Evolutionary conservation across 2,329 filamentous ascomycete species (phyloP).

Genomic region (Microsporum ferrugineum): DNA sequence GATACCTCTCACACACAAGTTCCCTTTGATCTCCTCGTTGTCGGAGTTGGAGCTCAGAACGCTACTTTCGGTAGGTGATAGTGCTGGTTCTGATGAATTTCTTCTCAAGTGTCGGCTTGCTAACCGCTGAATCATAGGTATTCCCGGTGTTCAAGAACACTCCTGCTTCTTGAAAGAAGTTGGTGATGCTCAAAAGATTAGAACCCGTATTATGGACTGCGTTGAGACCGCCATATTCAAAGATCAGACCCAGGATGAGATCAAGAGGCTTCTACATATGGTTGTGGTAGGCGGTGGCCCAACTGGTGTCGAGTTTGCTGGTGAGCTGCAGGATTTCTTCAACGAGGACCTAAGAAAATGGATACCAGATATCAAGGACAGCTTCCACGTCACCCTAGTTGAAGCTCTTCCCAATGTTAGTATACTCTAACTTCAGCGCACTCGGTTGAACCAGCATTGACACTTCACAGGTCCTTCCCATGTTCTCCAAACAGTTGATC

Average conservation of each 20-base stretch:
- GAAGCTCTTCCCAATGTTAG: slow-evolving; percentile 82
- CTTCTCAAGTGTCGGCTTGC: neutral
- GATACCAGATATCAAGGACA: slow-evolving; percentile 85
- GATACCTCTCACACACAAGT: slow-evolving; percentile 73
- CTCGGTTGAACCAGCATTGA: neutral
- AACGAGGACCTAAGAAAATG: slow-evolving; percentile 96
- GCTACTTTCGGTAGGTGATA: slow-evolving; percentile 69
- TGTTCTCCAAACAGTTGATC: slow-evolving; percentile 98
- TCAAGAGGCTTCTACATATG: slow-evolving; percentile 94
- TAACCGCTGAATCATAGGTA: slow-evolving; percentile 38
- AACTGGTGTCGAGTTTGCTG: slow-evolving; percentile 95
- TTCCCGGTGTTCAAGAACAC: slow-evolving; percentile 87
- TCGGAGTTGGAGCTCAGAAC: slow-evolving; percentile 95
- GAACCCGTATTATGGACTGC: slow-evolving; percentile 99
- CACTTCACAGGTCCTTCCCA: slow-evolving; percentile 57
- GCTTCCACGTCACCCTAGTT: slow-evolving; percentile 95
- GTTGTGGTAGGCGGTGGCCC: slow-evolving; percentile 89
- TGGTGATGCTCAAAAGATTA: slow-evolving; percentile 85
- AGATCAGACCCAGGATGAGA: slow-evolving; percentile 76
- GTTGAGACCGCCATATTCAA: slow-evolving; percentile 98
- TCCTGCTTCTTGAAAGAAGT: slow-evolving; percentile 99
- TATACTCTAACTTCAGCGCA: neutral
- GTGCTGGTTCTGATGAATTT: neutral
- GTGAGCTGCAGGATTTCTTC: slow-evolving; percentile 98
- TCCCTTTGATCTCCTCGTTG: slow-evolving; percentile 93